Evolutionary conservation across 164 flowering plant genomes (phyloP), one percentile per base, ranked within the genome.

Genomic region (Houttuynia cordata): DNA sequence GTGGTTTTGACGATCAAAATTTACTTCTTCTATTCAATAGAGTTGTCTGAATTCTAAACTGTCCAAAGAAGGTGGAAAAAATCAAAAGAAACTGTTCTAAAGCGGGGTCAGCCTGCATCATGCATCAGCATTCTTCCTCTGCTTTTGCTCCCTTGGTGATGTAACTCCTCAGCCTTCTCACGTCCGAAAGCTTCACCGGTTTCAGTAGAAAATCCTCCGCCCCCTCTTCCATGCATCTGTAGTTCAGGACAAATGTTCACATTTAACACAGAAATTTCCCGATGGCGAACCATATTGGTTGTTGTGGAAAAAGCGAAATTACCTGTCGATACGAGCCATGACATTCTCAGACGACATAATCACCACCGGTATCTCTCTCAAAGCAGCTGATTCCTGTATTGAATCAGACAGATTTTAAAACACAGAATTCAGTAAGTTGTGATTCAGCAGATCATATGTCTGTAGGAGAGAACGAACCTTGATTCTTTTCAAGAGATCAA

Each of bases 161-260:
- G 65, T 62, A 69, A 52, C 79, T 76, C 69, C 71, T 83, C 68
- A 91, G 56, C 5, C 97, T 75, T 57, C 77, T 73, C 24, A 91
- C 89, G 52, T 88, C 97, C 0, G 94, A 74, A 2, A 88, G 73
- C 68, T 88, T 86, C 51, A 91, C 96, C 0, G 97, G 97, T 70
- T 88, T 91, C 70, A 86, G 65, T 30, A 91, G 68, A 51, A 77
- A 91, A 4, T 86, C 97, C 65, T 88, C 90, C 0, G 96, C 97
- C 7, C 97, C 97, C 80, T 91, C 94, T 61, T 91, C 90, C 64
- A 91, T 77, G 68, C 97, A 91, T 39, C 96, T 85, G 67, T 57
- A 22, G 0, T n/a, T n/a, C n/a, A n/a, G n/a, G n/a, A n/a, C n/a
- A n/a, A n/a, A n/a, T n/a, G n/a, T n/a, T 20, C 49, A 45, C 14